Evolutionary conservation across 2,329 filamentous ascomycete species (phyloP), one percentile per base, ranked within the genome.

Genomic region (Microdochium trichocladiopsis): DNA sequence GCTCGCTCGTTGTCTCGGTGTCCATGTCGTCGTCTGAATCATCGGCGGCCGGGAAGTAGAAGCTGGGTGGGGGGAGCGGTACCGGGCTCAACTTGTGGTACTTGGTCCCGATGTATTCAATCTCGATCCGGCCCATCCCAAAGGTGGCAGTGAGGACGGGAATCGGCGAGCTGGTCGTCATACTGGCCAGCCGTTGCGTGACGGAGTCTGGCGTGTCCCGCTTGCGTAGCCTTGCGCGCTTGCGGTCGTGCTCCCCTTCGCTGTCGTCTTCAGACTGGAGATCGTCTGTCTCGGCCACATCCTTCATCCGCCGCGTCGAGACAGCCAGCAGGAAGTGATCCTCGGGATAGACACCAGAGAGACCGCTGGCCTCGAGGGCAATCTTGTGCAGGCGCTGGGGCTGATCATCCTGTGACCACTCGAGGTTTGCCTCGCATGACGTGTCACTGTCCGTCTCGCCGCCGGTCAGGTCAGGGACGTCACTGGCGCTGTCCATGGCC

Each of bases 251-350:
- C 41, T 45, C 12, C 6, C 21, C 36, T 9, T 37, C 48, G 11
- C 16, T 49, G 28, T 49, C 47, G 2, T 53, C 56, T 16, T 57
- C 55, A 31, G 56, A 54, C 11, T 53, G 55, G 16, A 43, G 41
- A 14, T 50, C 52, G 28, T 55, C 49, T 5, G 43, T 47, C 6
- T 56, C 43, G 8, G 31, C 24, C 4, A 21, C 28, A 12, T 43
- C 16, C 5, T 50, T 18, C 24, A 67, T 73, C 16, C 78, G 70
- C 41, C 67, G 72, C 0, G 79, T 82, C 2, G 71, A 72, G 2
- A 84, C 80, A 2, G 76, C 69, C 1, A 85, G 68, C 41, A 76
- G 71, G 54, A 86, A 86, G 56, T 86, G 82, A 56, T 86, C 83
- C n/a, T 84, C 81, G 0, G 83, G 82, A 24, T 75, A 67, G 0